Base-by-base conservation (phyloP, 371 early-diverging fungal genomes). In the Nematocida sp. region DNA sequence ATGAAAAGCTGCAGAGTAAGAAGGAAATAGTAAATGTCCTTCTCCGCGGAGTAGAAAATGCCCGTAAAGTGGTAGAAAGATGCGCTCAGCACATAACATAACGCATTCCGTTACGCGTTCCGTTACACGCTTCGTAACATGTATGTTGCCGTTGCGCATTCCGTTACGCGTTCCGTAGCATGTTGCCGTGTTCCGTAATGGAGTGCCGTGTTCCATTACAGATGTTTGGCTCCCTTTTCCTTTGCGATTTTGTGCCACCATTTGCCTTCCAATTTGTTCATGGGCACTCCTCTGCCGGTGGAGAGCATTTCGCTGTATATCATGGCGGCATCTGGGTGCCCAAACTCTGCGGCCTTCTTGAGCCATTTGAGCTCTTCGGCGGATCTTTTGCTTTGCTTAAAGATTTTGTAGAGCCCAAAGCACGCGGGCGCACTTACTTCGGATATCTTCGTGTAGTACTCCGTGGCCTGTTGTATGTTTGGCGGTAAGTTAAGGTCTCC, bases 271-370 rank as follows among this genome's bases (percentile, higher is more conserved):
- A 77, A 30, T 35, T 55, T 66, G 55, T 79, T 61, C 26, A 55
- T 55, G 26, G 59, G 40, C 25, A 48, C 64, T 3, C 84, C 85
- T 47, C 84, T 82, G 28, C 85, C 85, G 53, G 88, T 86, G 81
- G 95, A 94, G 55, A 87, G 85, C 82, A 90, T 93, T 79, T 93
- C 91, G 1, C 92, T 95, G 78, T 95, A 88, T 3, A 92, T 91
- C 81, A 90, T 88, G 83, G 92, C 89, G 25, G 94, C 91, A 54
- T 93, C 91, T 2, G 90, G 88, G 67, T 94, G 88, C 33, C 89
- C 90, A 55, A 89, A 89, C 55, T 90, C 87, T 1, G 93, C 92
- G 0, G 95, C 93, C 3, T 88, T 88, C 39, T 92, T 90, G 84
- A 93, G 94, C 93, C 94, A 95, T 1, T 90, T 90, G 80, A 95